phyloP scores from a whole-genome alignment of 2,329 filamentous ascomycete genomes.

The Orbilia brochopaga region DNA sequence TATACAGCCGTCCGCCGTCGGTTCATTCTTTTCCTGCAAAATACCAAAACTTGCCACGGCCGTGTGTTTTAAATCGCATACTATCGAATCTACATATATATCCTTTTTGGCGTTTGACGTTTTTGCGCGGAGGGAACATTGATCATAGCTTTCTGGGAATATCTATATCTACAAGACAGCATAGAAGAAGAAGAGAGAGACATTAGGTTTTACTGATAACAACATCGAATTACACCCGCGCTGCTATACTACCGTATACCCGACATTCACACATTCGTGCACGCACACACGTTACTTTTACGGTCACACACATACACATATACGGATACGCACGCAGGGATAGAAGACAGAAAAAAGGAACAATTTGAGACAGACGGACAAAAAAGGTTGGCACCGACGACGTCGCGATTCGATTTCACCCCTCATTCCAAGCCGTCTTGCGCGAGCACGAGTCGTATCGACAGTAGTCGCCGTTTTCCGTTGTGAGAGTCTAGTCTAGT shows the following conservation, averaged over 20 bases:
- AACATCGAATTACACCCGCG: constrained; percentile 17
- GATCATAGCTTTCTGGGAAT: constrained; percentile 18
- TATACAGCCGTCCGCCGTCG: constrained; percentile 44
- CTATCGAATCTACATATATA: constrained; percentile 24
- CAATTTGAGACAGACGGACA: constrained; percentile 7
- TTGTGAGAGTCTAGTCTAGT: constrained; percentile 22
- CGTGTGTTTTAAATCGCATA: constrained; percentile 18
- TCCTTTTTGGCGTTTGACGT: constrained; percentile 38
- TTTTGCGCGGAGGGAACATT: constrained; percentile 18
- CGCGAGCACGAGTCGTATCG: constrained; percentile 15
- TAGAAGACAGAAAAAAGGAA: no score
- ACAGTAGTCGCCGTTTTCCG: constrained; percentile 42
- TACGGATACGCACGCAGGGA: no score
- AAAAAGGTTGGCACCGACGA: constrained; percentile 40
- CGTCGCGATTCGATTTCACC: no score
- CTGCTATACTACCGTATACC: not conserved
- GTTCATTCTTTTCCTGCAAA: constrained; percentile 30
- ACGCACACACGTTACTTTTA: constrained; percentile 11
- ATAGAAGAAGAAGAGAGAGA: constrained; percentile 15
- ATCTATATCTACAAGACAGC: constrained; percentile 8
- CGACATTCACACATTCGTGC: not conserved
- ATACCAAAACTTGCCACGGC: constrained; percentile 20
- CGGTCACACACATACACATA: constrained; percentile 3
- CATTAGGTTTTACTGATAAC: constrained; percentile 43
- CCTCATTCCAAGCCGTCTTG: constrained; percentile 25